Evolutionary conservation across 345 rosid species (phyloP).

Genomic region (Punica granatum): DNA sequence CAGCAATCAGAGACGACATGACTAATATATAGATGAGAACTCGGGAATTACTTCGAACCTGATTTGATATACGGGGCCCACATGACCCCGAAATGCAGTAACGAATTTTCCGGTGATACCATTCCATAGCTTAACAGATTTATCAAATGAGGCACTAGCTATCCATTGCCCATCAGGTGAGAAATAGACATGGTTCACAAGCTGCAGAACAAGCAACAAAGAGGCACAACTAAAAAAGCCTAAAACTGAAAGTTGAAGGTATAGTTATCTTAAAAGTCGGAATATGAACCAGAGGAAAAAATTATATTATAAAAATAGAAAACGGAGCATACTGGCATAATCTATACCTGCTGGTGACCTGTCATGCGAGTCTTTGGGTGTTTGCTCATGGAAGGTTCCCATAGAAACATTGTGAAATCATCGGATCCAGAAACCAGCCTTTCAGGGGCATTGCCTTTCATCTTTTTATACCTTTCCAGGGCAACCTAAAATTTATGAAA

Average conservation of each 20-base stretch:
- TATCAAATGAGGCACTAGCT: conserved; percentile 96
- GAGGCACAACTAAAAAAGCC: neutral
- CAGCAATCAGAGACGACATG: neutral
- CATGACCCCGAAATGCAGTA: conserved; percentile 83
- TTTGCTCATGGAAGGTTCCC: conserved; percentile 85
- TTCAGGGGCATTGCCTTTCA: conserved; percentile 77
- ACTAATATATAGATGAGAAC: conserved; percentile 4
- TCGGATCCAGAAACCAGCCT: conserved; percentile 95
- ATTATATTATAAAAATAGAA: neutral
- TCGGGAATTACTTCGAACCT: conserved; percentile 33
- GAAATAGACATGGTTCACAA: conserved; percentile 86
- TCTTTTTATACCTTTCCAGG: conserved; percentile 68
- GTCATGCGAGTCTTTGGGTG: conserved; percentile 75
- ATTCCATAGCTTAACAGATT: conserved; percentile 88
- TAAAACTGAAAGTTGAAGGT: neutral
- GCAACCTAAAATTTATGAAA: conserved; percentile 41
- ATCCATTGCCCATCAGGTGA: conserved; percentile 98
- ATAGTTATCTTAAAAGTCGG: neutral
- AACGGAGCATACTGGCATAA: neutral
- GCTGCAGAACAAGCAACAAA: conserved; percentile 38
- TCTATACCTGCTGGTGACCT: conserved; percentile 78
- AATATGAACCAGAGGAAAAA: neutral
- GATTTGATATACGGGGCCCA: conserved; percentile 91
- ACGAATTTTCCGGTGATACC: conserved; percentile 81
- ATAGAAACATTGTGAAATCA: conserved; percentile 91